Conservation (phyloP, 1,284 basidiomycete species). For the Pseudozyma sp. region DNA sequence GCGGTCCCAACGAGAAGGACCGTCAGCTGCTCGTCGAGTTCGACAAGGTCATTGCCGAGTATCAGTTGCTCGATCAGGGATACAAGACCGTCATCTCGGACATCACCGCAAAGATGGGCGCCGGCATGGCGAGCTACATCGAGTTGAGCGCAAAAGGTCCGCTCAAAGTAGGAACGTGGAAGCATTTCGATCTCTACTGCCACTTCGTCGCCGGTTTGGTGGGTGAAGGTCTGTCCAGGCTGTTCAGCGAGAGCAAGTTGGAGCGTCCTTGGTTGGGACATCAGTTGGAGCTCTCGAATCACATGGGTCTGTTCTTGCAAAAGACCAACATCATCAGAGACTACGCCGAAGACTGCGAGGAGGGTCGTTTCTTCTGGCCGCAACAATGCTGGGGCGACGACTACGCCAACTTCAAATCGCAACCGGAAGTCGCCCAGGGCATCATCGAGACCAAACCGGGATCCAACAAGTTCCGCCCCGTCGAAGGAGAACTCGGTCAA, state of each 20-base stretch:
- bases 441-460: conserved; percentile 58
- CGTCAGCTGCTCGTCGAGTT: conserved; percentile 88
- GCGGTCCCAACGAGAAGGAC: conserved; percentile 90
- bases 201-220: conserved; percentile 98
- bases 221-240: conserved; percentile 91
- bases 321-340: conserved; percentile 99
- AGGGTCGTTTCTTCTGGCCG: conserved; percentile 93
- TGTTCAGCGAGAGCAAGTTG: conserved; percentile 88
- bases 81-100: conserved; percentile 86
- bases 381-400: conserved; percentile 82
- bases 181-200: conserved; percentile 96
- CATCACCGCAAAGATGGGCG: conserved; percentile 78
- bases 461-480: conserved; percentile 35
- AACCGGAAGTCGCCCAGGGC: conserved; percentile 59
- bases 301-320: conserved; percentile 95
- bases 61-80: conserved; percentile 73
- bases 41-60: conserved; percentile 83
- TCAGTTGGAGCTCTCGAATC: conserved; percentile 89
- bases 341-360: conserved; percentile 89
- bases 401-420: conserved; percentile 48
- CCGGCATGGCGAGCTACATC: conserved; percentile 91
- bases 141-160: conserved; percentile 52
- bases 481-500: conserved; percentile 53
- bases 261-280: conserved; percentile 81
- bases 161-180: conserved; percentile 62